Evolutionary conservation across 495 filamentous ascomycete species (phyloP).

Genomic region (Xylona heveae): DNA sequence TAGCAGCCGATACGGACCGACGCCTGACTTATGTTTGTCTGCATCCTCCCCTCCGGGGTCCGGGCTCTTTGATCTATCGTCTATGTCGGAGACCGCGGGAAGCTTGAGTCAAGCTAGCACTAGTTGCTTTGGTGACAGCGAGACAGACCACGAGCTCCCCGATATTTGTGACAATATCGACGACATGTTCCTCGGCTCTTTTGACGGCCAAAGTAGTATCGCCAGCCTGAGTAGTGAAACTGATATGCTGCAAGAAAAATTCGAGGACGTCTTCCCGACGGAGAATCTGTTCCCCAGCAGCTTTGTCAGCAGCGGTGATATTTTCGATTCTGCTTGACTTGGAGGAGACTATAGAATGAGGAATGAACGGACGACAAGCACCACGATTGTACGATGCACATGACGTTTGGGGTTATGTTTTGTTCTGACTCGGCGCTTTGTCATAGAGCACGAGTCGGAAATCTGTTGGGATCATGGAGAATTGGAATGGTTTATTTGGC

Average conservation of each 20-base stretch:
- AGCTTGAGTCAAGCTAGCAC: not conserved
- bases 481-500: too few relatives aligned
- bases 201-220: not conserved
- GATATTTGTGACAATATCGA: slow-evolving; percentile 4
- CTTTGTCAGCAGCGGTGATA: too few relatives aligned
- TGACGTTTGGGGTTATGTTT: too few relatives aligned
- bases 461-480: too few relatives aligned
- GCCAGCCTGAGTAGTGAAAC: not conserved
- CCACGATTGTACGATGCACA: too few relatives aligned
- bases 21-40: not conserved
- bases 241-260: not conserved
- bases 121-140: not conserved
- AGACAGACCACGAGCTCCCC: not conserved
- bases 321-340: too few relatives aligned
- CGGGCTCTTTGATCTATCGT: slow-evolving; percentile 1
- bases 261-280: not conserved
- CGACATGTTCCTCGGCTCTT: slow-evolving; percentile 6
- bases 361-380: too few relatives aligned
- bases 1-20: not conserved
- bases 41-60: slow-evolving; percentile 2
- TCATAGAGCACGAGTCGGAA: too few relatives aligned
- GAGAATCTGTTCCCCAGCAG: too few relatives aligned
- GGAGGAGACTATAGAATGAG: too few relatives aligned
- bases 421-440: too few relatives aligned
- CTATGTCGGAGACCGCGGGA: not conserved